Evolutionary conservation across 1,284 basidiomycete genomes (phyloP).

Genomic region (Rhodotorula sp.): DNA sequence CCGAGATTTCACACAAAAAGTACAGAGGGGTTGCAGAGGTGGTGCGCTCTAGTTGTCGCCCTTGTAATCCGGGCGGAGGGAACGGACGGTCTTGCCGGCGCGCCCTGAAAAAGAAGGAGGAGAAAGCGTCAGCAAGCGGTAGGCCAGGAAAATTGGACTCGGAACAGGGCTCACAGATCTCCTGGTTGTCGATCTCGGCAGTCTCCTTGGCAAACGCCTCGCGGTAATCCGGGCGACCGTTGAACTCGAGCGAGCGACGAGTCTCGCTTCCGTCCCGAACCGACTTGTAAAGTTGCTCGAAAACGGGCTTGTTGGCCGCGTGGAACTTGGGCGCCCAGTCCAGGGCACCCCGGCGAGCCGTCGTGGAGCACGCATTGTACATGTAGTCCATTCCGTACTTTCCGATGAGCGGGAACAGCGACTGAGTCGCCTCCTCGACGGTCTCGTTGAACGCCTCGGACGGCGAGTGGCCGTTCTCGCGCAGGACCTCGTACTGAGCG

Average conservation of each 20-base stretch:
- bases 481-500: slow-evolving; percentile 96
- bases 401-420: slow-evolving; percentile 95
- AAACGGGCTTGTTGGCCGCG: slow-evolving; percentile 78
- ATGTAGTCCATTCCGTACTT: slow-evolving; percentile 94
- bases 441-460: slow-evolving; percentile 99
- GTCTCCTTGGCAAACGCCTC: slow-evolving; percentile 91
- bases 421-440: slow-evolving; percentile 98
- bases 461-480: slow-evolving; percentile 95
- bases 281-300: slow-evolving; percentile 91
- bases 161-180: neutral
- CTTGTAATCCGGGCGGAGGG: slow-evolving; percentile 42
- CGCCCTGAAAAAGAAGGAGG: slow-evolving; percentile 56
- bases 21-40: neutral
- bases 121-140: neutral
- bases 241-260: slow-evolving; percentile 94
- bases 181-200: slow-evolving; percentile 85
- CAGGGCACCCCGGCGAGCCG: slow-evolving; percentile 80
- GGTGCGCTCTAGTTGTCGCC: neutral
- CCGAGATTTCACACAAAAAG: neutral
- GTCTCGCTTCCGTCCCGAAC: slow-evolving; percentile 96
- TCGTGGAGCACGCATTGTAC: slow-evolving; percentile 85
- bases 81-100: slow-evolving; percentile 65
- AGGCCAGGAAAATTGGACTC: neutral
- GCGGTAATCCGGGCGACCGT: slow-evolving; percentile 87
- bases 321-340: slow-evolving; percentile 99